These are phyloP conservation scores for Metschnikowia drakensbergensis DNA, from an alignment of 805 yeast species.

Conservation along the genomic window DNA sequence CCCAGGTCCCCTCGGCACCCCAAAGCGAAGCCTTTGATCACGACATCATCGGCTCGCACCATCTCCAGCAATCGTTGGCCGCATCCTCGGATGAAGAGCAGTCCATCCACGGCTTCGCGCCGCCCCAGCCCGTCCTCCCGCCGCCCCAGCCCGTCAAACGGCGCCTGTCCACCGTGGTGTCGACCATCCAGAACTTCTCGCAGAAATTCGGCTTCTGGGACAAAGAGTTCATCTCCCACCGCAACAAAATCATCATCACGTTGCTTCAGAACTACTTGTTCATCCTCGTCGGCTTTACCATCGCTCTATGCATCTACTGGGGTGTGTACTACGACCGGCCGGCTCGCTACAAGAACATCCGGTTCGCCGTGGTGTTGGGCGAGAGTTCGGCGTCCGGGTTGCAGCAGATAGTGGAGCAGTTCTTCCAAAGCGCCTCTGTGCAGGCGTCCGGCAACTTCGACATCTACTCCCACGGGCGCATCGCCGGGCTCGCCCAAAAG, in stretches of 20 bases:
- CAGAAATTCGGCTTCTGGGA: conserved; percentile 28
- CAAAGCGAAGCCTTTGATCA: conserved; percentile 7
- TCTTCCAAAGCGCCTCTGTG: conserved; percentile 22
- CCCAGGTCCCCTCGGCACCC: background rate
- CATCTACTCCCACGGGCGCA: conserved; percentile 19
- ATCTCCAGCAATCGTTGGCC: conserved; percentile 5
- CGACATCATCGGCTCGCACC: conserved; percentile 7
- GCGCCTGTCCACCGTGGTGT: conserved; percentile 21
- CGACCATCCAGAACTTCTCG: conserved; percentile 20
- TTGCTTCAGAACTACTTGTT: conserved; percentile 23
- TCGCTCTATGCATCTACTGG: conserved; percentile 31
- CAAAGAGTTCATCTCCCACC: conserved; percentile 22
- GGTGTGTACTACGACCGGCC: conserved; percentile 27
- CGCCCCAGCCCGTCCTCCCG: background rate
- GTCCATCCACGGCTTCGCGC: background rate
- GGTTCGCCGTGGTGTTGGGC: conserved; percentile 26
- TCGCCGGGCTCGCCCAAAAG: conserved; percentile 17
- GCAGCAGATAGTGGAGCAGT: conserved; percentile 14
- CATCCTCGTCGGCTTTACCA: conserved; percentile 22
- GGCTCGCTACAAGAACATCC: conserved; percentile 19
- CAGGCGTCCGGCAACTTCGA: conserved; percentile 23
- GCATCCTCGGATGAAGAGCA: background rate
- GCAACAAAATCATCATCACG: conserved; percentile 21
- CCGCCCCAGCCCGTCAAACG: conserved; percentile 3
- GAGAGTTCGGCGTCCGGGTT: conserved; percentile 12